Evolutionary conservation across 495 filamentous ascomycete genomes (phyloP), one percentile per base, ranked within the genome.

Genomic region (Penicillium chermesinum): DNA sequence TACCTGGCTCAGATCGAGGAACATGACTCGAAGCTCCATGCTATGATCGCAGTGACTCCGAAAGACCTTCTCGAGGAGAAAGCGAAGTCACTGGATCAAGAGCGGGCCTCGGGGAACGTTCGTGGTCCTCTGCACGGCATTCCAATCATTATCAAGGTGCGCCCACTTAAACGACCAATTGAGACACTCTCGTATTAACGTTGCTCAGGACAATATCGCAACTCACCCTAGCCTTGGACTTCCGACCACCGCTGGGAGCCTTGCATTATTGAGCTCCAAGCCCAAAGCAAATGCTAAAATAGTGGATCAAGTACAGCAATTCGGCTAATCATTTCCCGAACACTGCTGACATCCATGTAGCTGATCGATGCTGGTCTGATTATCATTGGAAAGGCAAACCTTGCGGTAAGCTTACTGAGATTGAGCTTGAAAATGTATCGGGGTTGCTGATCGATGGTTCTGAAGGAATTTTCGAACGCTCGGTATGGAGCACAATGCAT

Each of bases 1-100:
- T 83, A 80, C 52, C 53, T 82, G 9, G 50, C 44, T 0, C 78
- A 78, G 46, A 81, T 82, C 30, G 61, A 71, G 4, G 52, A 51
- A 7, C 67, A 80, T 43, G 53, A 66, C 43, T 52, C 59, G 7
- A 46, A 50, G 20, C 54, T 76, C 14, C 60, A 64, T 41, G 71
- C 66, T 5, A 46, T 76, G 38, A 73, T 72, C 36, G 55, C 58
- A 7, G 53, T 59, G 17, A 58, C 68, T 4, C 64, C 74, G 0
- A 52, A 42, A 49, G 57, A 60, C 13, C 41, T 63, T 8, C 45
- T 71, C 0, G 48, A 70, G 0, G 43, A 57, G 15, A 50, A 46
- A 18, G 73, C 70, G 1, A 49, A 42, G 32, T 27, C 12, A 7
- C 32, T 62, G 7, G 66, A 67, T 18, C 34, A 54, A 33, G 60